These are phyloP conservation scores for Thelonectria rubi DNA, from an alignment of 2,329 filamentous ascomycete species.

Conservation along the genomic window DNA sequence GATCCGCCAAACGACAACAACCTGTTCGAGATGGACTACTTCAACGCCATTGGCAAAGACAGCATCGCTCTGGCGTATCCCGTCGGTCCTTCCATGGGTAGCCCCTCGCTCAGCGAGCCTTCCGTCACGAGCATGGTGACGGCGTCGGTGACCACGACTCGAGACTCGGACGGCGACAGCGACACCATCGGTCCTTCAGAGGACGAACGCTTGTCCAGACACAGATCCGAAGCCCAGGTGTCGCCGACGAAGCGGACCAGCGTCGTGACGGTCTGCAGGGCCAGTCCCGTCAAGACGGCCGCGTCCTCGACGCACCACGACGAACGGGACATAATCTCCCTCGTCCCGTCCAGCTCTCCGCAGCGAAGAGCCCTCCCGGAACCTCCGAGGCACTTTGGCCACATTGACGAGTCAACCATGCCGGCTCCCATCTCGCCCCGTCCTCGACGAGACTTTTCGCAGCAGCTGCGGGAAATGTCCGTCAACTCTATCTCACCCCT, in stretches of 20 bases:
- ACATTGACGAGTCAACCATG: slow-evolving; percentile 41
- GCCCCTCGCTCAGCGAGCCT: slow-evolving; percentile 2
- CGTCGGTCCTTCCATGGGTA: slow-evolving; percentile 28
- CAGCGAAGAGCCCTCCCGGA: slow-evolving; percentile 42
- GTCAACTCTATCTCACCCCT: slow-evolving; percentile 39
- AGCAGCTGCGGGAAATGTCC: slow-evolving; percentile 38
- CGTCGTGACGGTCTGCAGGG: slow-evolving; percentile 4
- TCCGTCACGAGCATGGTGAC: slow-evolving; percentile 41
- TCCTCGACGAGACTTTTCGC: slow-evolving; percentile 28
- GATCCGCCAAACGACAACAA: slow-evolving; percentile 34
- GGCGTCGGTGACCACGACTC: slow-evolving; percentile 36
- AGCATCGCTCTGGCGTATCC: slow-evolving; percentile 35
- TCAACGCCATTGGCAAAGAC: slow-evolving; percentile 26
- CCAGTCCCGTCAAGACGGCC: slow-evolving; percentile 31
- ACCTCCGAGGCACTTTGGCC: slow-evolving; percentile 42
- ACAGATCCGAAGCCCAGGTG: slow-evolving; percentile 15
- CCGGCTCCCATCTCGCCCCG: slow-evolving; percentile 44
- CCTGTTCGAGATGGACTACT: slow-evolving; percentile 23
- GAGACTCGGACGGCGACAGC: slow-evolving; percentile 22
- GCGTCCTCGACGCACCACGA: slow-evolving; percentile 46
- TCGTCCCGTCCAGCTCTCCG: slow-evolving; percentile 41
- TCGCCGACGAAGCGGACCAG: slow-evolving; percentile 30
- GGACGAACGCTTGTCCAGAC: slow-evolving; percentile 26
- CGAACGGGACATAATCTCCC: slow-evolving; percentile 47
- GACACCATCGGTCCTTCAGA: slow-evolving; percentile 26